phyloP scores from a whole-genome alignment of 345 rosid genomes.

The Bruguiera sexangula region DNA sequence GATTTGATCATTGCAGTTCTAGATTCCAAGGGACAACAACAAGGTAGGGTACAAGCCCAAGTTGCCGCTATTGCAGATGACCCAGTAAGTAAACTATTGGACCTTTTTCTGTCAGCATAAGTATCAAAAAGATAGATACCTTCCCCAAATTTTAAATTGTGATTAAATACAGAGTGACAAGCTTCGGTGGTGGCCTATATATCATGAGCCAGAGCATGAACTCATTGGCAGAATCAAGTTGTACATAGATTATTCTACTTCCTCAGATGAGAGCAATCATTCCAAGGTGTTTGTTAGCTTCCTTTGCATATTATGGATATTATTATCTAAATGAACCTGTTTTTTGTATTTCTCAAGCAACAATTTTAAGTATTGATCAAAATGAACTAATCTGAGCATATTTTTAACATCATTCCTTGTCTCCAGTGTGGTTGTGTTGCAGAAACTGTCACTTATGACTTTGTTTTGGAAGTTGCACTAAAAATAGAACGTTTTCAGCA shows the following conservation, averaged over 20 bases:
- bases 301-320: background rate
- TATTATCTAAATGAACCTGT: background rate
- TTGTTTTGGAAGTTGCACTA: conserved; percentile 31
- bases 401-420: background rate
- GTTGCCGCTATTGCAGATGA: conserved; percentile 30
- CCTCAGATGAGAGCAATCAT: conserved; percentile 32
- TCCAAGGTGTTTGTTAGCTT: conserved; percentile 6
- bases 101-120: background rate
- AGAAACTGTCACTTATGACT: conserved; percentile 32
- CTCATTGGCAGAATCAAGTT: conserved; percentile 25
- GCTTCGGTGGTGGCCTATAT: conserved; percentile 34
- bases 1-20: conserved; percentile 28
- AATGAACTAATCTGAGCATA: background rate
- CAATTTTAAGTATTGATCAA: too few species aligned
- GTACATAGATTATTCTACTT: conserved; percentile 22
- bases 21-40: conserved; percentile 22
- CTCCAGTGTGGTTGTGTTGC: conserved; percentile 29
- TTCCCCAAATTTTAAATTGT: background rate
- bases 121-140: background rate
- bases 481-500: conserved; percentile 26
- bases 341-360: background rate
- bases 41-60: conserved; percentile 25
- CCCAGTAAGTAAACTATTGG: conserved; percentile 16
- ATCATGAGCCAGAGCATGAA: conserved; percentile 26
- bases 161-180: conserved; percentile 24